Evolutionary conservation across 2,329 filamentous ascomycete species (phyloP).

Genomic region (Colletotrichum nymphaeae): DNA sequence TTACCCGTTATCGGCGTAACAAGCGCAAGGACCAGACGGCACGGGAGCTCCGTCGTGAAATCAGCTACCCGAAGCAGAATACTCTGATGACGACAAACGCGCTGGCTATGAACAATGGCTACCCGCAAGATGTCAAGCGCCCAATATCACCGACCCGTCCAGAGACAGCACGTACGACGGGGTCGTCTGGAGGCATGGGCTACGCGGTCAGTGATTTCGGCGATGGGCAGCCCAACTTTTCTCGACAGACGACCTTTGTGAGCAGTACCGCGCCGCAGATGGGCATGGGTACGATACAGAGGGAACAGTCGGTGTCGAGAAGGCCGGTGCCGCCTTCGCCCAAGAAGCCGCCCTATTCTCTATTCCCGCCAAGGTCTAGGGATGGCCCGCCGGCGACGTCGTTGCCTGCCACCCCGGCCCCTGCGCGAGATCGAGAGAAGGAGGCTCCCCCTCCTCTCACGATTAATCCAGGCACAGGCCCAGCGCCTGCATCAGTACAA

Average conservation of each 20-base stretch:
- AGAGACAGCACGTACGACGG: conserved; percentile 34
- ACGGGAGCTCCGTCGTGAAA: conserved; percentile 21
- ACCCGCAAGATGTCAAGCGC: conserved; percentile 41
- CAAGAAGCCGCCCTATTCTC: conserved; percentile 18
- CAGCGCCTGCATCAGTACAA: not conserved
- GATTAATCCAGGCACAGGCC: not conserved
- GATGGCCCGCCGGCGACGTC: conserved; percentile 4
- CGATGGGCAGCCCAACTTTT: conserved; percentile 26
- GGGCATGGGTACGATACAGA: not conserved
- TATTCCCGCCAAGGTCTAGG: conserved; percentile 23
- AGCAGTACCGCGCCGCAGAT: conserved; percentile 14
- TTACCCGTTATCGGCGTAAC: conserved; percentile 44
- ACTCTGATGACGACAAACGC: conserved; percentile 34
- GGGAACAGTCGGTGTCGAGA: conserved; percentile 15
- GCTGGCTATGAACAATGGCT: conserved; percentile 32
- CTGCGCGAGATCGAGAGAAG: not conserved
- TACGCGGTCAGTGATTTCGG: conserved; percentile 24
- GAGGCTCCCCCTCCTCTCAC: not conserved
- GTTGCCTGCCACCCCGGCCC: conserved; percentile 15
- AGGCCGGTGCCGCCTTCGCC: conserved; percentile 26
- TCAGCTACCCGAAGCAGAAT: conserved; percentile 40
- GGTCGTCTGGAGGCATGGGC: conserved; percentile 6
- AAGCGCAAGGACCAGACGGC: conserved; percentile 35
- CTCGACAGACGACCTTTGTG: conserved; percentile 17
- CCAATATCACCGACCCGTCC: conserved; percentile 20